These are phyloP conservation scores for Castanopsis chinensis DNA, from an alignment of 306 rosid genomes.

Conservation along the genomic window DNA sequence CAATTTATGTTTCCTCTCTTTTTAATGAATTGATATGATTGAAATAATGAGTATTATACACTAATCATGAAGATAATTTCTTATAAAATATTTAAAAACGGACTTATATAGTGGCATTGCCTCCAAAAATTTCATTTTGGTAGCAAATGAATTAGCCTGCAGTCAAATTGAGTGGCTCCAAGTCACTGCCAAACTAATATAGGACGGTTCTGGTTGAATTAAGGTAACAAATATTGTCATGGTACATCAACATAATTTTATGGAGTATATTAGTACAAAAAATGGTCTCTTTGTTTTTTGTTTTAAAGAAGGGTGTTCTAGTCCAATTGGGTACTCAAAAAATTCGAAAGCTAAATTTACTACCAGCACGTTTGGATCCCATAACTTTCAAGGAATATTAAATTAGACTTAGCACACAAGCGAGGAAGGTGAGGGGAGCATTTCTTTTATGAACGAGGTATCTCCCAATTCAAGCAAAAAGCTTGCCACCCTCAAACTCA, in stretches of 20 bases:
- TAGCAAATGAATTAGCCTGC: background rate
- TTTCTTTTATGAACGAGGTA: constrained; percentile 33
- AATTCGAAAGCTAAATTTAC: background rate
- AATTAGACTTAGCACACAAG: constrained; percentile 51
- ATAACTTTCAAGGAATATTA: background rate
- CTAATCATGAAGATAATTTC: too few relatives aligned
- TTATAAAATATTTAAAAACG: too few relatives aligned
- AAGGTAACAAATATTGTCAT: background rate
- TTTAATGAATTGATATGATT: too few relatives aligned
- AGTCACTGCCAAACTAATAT: background rate
- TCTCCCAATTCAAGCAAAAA: constrained; percentile 68
- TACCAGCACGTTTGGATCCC: constrained; percentile 13
- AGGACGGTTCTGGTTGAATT: background rate
- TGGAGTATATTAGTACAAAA: constrained; percentile 4
- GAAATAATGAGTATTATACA: too few relatives aligned
- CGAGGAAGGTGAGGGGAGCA: constrained; percentile 55
- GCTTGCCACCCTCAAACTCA: constrained; percentile 50
- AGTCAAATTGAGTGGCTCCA: background rate
- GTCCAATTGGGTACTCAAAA: constrained; percentile 21
- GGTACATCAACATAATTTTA: too few relatives aligned
- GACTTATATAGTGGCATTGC: too few relatives aligned
- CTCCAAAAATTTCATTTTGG: too few relatives aligned
- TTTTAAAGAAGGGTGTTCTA: constrained; percentile 17
- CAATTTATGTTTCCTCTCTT: too few relatives aligned
- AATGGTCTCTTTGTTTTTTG: background rate